Percentiles rank a stretch among this genome's conserved stretches.
Conservation (phyloP, 805 yeast genomes). For the Kuraishia cidri region DNA sequence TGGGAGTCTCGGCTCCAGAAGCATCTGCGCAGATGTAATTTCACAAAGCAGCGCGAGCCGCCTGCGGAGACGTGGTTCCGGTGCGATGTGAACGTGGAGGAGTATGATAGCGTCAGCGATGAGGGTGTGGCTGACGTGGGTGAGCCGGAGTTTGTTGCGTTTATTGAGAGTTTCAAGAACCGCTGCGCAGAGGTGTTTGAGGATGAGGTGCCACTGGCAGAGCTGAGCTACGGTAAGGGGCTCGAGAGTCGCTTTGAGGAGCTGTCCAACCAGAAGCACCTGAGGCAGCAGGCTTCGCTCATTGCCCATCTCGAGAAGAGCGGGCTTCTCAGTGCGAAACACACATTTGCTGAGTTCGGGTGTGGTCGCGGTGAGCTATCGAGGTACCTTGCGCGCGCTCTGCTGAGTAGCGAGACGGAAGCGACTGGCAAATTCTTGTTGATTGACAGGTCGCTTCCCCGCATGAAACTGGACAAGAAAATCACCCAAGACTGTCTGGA, state of each 20-base stretch:
- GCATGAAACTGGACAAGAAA: slow-evolving; percentile 73
- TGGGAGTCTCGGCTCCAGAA: slow-evolving; percentile 46
- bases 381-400: slow-evolving; percentile 40
- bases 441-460: slow-evolving; percentile 67
- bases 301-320: slow-evolving; percentile 52
- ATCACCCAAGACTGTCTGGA: slow-evolving; percentile 40
- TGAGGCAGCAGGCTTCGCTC: slow-evolving; percentile 73
- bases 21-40: slow-evolving; percentile 59
- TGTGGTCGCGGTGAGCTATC: slow-evolving; percentile 86
- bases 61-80: slow-evolving; percentile 41
- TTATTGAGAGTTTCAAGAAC: slow-evolving; percentile 8
- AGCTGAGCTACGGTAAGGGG: slow-evolving; percentile 18
- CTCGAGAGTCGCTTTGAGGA: slow-evolving; percentile 35
- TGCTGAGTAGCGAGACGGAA: slow-evolving; percentile 9
- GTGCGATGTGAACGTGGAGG: slow-evolving; percentile 32
- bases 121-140: slow-evolving; percentile 5
- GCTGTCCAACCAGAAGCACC: slow-evolving; percentile 60
- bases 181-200: slow-evolving; percentile 7
- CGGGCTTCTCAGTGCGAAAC: slow-evolving; percentile 23
- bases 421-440: slow-evolving; percentile 33
- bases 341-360: slow-evolving; percentile 68
- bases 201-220: slow-evolving; percentile 8
- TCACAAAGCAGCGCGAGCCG: slow-evolving; percentile 21
- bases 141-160: slow-evolving; percentile 12
- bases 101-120: slow-evolving; percentile 2